A percentile compares a stretch with the other conserved stretches of the same genome.
These are phyloP conservation scores for Globisporangium cylindrosporum DNA, from an alignment of 352 stramenopile species.

Conservation along the genomic window DNA sequence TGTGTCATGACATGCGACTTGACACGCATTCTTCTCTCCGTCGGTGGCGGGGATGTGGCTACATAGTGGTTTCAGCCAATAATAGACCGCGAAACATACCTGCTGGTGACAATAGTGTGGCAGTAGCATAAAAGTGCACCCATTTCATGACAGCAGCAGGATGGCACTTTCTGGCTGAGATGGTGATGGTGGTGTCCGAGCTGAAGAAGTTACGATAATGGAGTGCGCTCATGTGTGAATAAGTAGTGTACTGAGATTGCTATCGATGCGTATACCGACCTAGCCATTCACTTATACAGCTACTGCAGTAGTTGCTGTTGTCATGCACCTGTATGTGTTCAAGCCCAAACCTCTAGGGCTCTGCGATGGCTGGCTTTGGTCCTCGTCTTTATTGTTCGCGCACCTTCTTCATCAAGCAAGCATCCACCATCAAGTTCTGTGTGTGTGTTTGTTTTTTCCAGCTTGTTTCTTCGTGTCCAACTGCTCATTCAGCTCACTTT, in stretches of 20 bases:
- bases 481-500: constrained; percentile 3
- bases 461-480: background rate
- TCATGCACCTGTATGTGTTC: background rate
- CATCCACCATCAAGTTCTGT: background rate
- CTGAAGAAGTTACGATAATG: background rate
- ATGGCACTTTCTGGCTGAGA: background rate
- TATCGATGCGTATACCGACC: background rate
- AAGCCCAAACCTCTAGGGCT: background rate
- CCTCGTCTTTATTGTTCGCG: background rate
- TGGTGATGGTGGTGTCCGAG: background rate
- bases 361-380: background rate
- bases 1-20: background rate
- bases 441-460: background rate
- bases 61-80: constrained; percentile 1
- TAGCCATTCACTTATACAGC: background rate
- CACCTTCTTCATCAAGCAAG: background rate
- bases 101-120: constrained; percentile 12
- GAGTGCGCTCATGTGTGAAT: background rate
- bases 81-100: constrained; percentile 16
- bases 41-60: background rate
- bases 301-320: background rate
- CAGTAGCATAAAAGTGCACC: constrained; percentile 9
- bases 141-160: background rate
- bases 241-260: background rate
- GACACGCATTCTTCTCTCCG: background rate